Percentiles rank a stretch among this genome's conserved stretches.
These are phyloP conservation scores for Gracilaria caudata DNA, from an alignment of 23 red algal species.

Conservation along the genomic window DNA sequence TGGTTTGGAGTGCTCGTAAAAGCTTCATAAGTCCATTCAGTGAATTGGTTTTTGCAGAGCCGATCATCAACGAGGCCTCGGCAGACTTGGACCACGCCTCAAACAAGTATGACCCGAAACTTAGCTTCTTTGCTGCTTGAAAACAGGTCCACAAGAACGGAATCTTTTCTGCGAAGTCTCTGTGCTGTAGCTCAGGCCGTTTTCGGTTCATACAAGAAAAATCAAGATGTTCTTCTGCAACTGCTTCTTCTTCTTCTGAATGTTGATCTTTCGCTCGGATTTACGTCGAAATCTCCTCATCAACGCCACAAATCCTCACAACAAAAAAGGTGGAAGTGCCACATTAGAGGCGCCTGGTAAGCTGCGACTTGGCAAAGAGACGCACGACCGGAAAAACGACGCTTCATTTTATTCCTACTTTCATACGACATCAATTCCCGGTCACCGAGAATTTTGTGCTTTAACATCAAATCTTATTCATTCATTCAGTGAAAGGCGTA, in stretches of 20 bases:
- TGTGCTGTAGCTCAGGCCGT: not conserved
- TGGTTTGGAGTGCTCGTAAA: not conserved
- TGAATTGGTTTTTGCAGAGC: not conserved
- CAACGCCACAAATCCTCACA: not conserved
- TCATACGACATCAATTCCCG: not conserved
- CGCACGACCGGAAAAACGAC: not conserved
- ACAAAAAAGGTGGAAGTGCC: not conserved
- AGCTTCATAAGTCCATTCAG: not conserved
- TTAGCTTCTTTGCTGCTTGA: too few relatives aligned
- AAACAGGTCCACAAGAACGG: not conserved
- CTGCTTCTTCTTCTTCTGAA: too few relatives aligned
- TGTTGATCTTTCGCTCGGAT: too few relatives aligned
- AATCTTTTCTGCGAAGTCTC: not conserved
- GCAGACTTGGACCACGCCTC: not conserved
- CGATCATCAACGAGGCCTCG: not conserved
- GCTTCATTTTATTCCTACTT: constrained; percentile 1
- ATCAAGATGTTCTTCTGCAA: not conserved
- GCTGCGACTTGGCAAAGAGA: not conserved
- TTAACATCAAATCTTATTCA: not conserved
- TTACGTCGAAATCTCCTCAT: too few relatives aligned
- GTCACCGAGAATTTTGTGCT: not conserved
- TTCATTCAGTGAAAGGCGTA: not conserved
- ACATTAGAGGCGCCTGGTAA: not conserved
- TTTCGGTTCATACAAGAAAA: not conserved
- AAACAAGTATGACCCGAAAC: too few relatives aligned